A percentile compares a stretch with the other conserved stretches of the same genome.
Evolutionary conservation across 176 grass and related monocot genomes (phyloP).

Genomic region (Aegilops bicornis): DNA sequence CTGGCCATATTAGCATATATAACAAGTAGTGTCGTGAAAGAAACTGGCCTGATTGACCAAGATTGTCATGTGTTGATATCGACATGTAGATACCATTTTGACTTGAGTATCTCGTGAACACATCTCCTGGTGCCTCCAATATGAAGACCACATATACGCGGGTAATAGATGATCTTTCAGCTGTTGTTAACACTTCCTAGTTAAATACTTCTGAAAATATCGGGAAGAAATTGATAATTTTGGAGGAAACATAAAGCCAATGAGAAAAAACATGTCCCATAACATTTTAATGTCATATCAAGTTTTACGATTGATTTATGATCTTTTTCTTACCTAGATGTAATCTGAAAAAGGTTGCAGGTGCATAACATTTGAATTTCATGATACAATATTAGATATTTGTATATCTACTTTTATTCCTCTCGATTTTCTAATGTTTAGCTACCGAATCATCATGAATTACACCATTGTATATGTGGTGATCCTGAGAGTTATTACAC

Average conservation of each 20-base stretch:
- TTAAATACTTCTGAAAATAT: constrained; percentile 15
- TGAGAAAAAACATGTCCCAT: background rate
- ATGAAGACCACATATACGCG: constrained; percentile 73
- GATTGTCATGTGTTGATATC: constrained; percentile 52
- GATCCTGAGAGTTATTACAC: background rate
- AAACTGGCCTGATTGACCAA: constrained; percentile 77
- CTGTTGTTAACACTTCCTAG: constrained; percentile 55
- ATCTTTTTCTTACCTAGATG: background rate
- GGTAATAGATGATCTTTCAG: constrained; percentile 61
- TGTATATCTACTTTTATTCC: background rate
- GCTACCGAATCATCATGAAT: constrained; percentile 4
- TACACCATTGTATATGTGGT: background rate
- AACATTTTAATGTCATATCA: background rate
- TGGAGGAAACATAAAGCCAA: background rate
- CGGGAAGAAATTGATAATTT: background rate
- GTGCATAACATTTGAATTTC: background rate
- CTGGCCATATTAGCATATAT: constrained; percentile 76
- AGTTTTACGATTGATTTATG: background rate
- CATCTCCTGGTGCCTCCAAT: constrained; percentile 63
- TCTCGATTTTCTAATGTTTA: background rate
- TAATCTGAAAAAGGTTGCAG: background rate
- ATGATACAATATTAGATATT: background rate
- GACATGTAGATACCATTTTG: constrained; percentile 51
- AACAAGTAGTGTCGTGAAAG: constrained; percentile 73
- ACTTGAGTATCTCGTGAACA: constrained; percentile 56